Evolutionary conservation across 2,329 filamentous ascomycete species (phyloP).

Genomic region (Pseudogymnoascus sp.): DNA sequence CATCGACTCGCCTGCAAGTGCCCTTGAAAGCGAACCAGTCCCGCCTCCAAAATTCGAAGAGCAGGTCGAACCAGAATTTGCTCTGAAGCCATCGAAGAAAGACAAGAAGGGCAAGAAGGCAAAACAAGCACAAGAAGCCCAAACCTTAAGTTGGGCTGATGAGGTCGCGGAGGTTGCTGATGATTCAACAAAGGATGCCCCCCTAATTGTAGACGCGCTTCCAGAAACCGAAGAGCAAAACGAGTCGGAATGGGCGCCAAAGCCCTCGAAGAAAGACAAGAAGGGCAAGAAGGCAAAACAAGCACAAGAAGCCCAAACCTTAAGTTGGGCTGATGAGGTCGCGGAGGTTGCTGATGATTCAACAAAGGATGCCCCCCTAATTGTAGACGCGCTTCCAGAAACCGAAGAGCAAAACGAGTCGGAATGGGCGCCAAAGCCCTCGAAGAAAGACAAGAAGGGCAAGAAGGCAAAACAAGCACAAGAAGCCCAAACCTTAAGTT

Average conservation of each 20-base stretch:
- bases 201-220: not conserved
- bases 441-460: conserved; percentile 31
- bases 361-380: not conserved
- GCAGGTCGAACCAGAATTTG: not conserved
- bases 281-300: conserved; percentile 28
- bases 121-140: not conserved
- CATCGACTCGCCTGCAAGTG: not conserved
- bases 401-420: conserved; percentile 17
- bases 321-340: not conserved
- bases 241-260: not conserved
- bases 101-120: conserved; percentile 32
- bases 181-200: not conserved
- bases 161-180: not conserved
- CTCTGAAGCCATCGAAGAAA: conserved; percentile 13
- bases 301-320: not conserved
- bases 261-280: conserved; percentile 32
- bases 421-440: conserved; percentile 25
- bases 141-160: not conserved
- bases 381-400: not conserved
- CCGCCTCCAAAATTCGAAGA: not conserved
- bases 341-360: not conserved
- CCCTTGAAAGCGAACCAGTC: not conserved
- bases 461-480: conserved; percentile 15
- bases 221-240: not conserved
- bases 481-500: too few species aligned